Percentiles rank a stretch among this genome's conserved stretches.
These are phyloP conservation scores for Penicillium lividum DNA, from an alignment of 495 filamentous ascomycete species.

Conservation along the genomic window DNA sequence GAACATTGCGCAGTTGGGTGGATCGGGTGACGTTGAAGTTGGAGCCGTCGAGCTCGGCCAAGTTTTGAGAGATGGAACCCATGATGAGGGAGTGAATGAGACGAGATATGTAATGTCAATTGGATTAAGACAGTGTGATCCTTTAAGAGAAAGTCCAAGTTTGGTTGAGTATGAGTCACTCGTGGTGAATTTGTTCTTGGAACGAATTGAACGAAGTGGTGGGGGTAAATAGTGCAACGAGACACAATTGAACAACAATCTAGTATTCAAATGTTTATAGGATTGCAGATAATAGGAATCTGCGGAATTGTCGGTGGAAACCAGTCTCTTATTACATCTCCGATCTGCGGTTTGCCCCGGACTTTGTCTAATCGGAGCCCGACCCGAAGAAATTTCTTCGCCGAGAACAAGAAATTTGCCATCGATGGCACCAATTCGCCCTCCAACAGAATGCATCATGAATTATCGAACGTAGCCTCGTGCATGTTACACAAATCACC, in stretches of 20 bases:
- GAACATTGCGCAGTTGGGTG: slow-evolving; percentile 66
- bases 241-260: neutral
- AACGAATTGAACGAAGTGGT: neutral
- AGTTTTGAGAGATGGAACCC: slow-evolving; percentile 36
- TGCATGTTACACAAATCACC: neutral
- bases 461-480: neutral
- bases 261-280: neutral
- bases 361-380: neutral
- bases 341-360: slow-evolving; percentile 25
- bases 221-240: neutral
- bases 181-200: neutral
- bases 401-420: slow-evolving; percentile 1
- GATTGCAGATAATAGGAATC: neutral
- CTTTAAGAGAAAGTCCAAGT: neutral
- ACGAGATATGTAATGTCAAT: neutral
- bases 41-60: slow-evolving; percentile 67
- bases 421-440: neutral
- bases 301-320: neutral
- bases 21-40: slow-evolving; percentile 69
- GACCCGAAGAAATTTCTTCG: slow-evolving; percentile 19
- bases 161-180: slow-evolving; percentile 1
- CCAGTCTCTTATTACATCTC: neutral
- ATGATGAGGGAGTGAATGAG: slow-evolving; percentile 24
- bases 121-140: neutral
- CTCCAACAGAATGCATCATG: neutral